Conservation (phyloP, 495 filamentous ascomycete species). For the Aspergillus sparsus region DNA sequence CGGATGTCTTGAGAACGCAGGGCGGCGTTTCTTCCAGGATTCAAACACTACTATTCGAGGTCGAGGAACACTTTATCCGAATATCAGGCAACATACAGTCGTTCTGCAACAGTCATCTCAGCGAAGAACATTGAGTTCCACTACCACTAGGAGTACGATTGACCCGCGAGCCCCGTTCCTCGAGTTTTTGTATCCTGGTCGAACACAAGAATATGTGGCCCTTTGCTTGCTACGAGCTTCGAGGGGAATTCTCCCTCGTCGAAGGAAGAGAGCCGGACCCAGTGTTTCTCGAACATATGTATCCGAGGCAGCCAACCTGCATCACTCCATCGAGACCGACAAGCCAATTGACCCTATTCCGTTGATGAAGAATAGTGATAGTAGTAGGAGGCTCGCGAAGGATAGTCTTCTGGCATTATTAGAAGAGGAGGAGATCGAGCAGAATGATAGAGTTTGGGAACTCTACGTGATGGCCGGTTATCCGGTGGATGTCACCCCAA, state of each 20-base stretch:
- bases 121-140: constrained; percentile 23
- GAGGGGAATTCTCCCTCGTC: constrained; percentile 32
- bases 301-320: constrained; percentile 28
- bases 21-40: constrained; percentile 64
- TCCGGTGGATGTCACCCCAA: constrained; percentile 28
- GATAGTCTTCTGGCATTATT: constrained; percentile 27
- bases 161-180: constrained; percentile 35
- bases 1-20: constrained; percentile 75
- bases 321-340: constrained; percentile 1
- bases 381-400: constrained; percentile 13
- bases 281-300: constrained; percentile 34
- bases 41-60: constrained; percentile 54
- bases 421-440: constrained; percentile 8
- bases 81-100: constrained; percentile 66
- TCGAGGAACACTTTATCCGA: constrained; percentile 60
- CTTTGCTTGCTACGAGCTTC: constrained; percentile 29
- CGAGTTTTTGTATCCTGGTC: constrained; percentile 46
- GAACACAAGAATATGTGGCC: constrained; percentile 26
- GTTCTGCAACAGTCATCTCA: constrained; percentile 32
- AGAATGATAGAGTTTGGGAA: constrained; percentile 41
- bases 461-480: constrained; percentile 35
- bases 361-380: background rate
- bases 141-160: constrained; percentile 16
- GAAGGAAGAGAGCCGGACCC: constrained; percentile 29
- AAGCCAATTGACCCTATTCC: background rate